Conservation (phyloP, 2,329 filamentous ascomycete species). For the Colletotrichum scovillei region DNA sequence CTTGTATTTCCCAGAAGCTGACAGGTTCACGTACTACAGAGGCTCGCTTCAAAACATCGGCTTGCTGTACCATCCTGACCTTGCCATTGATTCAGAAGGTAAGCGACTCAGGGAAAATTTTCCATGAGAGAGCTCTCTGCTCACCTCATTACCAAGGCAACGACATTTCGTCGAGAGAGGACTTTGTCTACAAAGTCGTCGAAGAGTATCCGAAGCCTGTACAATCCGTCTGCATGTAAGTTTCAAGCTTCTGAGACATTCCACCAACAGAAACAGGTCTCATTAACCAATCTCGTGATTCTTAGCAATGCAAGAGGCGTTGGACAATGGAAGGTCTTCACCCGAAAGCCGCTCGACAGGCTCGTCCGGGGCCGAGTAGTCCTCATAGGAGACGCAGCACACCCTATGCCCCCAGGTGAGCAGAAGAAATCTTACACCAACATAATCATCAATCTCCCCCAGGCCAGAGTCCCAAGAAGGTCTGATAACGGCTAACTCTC, state of each 20-base stretch:
- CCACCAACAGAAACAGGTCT: neutral
- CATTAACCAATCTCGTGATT: neutral
- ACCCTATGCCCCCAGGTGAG: conserved; percentile 9
- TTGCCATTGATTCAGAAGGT: neutral
- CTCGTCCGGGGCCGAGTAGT: neutral
- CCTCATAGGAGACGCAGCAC: neutral
- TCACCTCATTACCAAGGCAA: neutral
- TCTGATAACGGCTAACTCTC: neutral
- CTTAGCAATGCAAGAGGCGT: neutral
- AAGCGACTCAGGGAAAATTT: too few relatives aligned
- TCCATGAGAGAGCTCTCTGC: neutral
- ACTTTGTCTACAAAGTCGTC: neutral
- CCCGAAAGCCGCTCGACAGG: neutral
- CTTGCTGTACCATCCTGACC: neutral
- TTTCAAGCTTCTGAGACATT: neutral
- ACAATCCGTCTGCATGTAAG: neutral
- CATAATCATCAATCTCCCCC: too few relatives aligned
- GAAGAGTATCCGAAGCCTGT: neutral
- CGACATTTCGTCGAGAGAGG: neutral
- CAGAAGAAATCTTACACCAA: neutral
- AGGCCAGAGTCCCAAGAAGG: too few relatives aligned
- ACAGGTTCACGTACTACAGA: neutral
- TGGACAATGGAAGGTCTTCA: conserved; percentile 1
- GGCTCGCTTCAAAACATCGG: conserved; percentile 6
- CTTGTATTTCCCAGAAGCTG: neutral